A percentile compares a stretch with the other conserved stretches of the same genome.
Conservation (phyloP, 1,139 yeast species). For the Nadsonia starkeyi-henricii region DNA sequence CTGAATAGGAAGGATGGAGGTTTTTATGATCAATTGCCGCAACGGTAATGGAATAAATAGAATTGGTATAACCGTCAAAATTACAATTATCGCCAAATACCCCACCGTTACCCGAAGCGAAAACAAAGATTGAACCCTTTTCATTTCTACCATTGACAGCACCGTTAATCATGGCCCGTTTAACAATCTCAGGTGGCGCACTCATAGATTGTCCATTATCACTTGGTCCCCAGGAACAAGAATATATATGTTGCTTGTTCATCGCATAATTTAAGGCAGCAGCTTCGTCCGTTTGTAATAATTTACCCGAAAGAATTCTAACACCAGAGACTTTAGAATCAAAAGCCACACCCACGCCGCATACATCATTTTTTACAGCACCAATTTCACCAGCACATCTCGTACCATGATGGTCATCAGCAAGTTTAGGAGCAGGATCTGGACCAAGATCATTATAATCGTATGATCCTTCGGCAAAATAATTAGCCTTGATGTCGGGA, state of each 20-base stretch:
- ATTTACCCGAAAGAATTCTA: constrained; percentile 67
- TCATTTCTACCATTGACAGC: constrained; percentile 69
- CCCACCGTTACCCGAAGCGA: constrained; percentile 96
- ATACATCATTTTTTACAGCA: constrained; percentile 61
- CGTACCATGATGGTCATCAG: constrained; percentile 92
- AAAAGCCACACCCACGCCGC: constrained; percentile 94
- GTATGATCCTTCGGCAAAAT: constrained; percentile 66
- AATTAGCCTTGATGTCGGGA: constrained; percentile 57
- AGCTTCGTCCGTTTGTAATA: constrained; percentile 84
- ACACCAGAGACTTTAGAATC: constrained; percentile 80
- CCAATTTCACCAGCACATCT: constrained; percentile 98
- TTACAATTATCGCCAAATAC: constrained; percentile 76
- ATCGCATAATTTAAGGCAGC: constrained; percentile 68
- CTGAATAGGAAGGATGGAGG: constrained; percentile 76
- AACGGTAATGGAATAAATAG: constrained; percentile 88
- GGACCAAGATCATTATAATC: constrained; percentile 72
- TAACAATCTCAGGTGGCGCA: constrained; percentile 67
- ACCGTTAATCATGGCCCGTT: constrained; percentile 72
- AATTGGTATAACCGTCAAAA: constrained; percentile 94
- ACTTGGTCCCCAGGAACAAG: constrained; percentile 98
- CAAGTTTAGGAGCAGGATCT: constrained; percentile 65
- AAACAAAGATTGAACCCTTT: constrained; percentile 82
- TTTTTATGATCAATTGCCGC: constrained; percentile 87
- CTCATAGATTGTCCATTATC: constrained; percentile 84
- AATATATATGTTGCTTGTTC: constrained; percentile 75